A percentile compares a stretch with the other conserved stretches of the same genome.
Conservation (phyloP, 179 eudicot species). For the Beta macrorhiza region DNA sequence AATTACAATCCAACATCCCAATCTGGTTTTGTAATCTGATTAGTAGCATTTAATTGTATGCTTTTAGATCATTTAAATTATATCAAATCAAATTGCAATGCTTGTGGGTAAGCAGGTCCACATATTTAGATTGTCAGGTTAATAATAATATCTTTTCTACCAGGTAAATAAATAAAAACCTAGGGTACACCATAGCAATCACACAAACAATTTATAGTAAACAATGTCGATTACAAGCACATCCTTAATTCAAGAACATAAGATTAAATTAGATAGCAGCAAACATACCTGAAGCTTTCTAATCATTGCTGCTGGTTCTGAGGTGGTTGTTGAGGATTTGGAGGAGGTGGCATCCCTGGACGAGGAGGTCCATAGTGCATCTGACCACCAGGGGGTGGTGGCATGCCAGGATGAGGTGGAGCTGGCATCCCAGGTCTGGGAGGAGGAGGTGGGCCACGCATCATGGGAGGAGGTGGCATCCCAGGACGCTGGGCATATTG, state of each 20-base stretch:
- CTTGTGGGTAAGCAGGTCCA: not conserved
- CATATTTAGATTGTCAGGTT: not conserved
- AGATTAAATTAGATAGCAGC: not conserved
- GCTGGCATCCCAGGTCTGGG: constrained; percentile 50
- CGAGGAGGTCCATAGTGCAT: constrained; percentile 68
- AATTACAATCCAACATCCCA: not conserved
- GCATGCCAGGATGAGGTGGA: constrained; percentile 63
- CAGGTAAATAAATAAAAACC: not conserved
- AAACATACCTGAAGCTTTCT: constrained; percentile 20
- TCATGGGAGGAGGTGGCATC: constrained; percentile 68
- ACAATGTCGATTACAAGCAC: not conserved
- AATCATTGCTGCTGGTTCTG: constrained; percentile 59
- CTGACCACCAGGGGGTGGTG: constrained; percentile 76
- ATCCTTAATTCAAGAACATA: not conserved
- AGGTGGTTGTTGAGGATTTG: constrained; percentile 46
- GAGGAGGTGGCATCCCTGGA: constrained; percentile 73
- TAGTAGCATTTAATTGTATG: no score
- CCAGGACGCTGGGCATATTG: constrained; percentile 66
- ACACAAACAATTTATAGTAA: not conserved
- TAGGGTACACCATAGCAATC: not conserved
- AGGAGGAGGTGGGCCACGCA: constrained; percentile 64
- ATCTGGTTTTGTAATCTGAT: not conserved
- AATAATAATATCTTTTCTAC: not conserved
- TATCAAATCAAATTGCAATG: not conserved
- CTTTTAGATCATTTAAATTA: not conserved